These are phyloP conservation scores for Nemania sp. DNA, from an alignment of 2,329 filamentous ascomycete species.

Conservation along the genomic window DNA sequence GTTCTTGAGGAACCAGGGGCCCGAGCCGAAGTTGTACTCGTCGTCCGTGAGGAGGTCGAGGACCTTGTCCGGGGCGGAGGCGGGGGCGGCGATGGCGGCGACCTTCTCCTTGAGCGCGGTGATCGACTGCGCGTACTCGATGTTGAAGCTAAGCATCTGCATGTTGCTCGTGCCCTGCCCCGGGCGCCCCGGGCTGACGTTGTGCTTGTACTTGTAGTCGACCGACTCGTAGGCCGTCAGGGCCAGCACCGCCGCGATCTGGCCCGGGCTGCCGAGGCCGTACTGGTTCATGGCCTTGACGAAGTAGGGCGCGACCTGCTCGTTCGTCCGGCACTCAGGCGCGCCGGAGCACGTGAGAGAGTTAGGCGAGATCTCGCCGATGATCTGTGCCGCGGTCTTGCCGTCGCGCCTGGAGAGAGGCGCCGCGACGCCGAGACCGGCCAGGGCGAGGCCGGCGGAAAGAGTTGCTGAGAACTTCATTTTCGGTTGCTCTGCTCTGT, in stretches of 20 bases:
- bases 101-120: conserved; percentile 43
- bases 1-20: conserved; percentile 55
- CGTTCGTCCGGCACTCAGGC: conserved; percentile 69
- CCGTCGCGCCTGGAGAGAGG: conserved; percentile 12
- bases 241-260: conserved; percentile 71
- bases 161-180: conserved; percentile 73
- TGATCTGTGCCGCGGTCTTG: conserved; percentile 43
- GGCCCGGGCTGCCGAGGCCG: conserved; percentile 55
- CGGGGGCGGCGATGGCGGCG: conserved; percentile 20
- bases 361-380: conserved; percentile 57
- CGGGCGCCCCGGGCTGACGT: conserved; percentile 59
- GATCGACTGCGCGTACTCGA: conserved; percentile 53
- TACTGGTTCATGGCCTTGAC: conserved; percentile 61
- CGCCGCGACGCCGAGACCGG: conserved; percentile 32
- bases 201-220: conserved; percentile 73
- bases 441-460: conserved; percentile 33
- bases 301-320: conserved; percentile 62
- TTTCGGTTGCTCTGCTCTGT: conserved; percentile 3
- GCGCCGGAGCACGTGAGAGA: conserved; percentile 57
- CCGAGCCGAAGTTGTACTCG: conserved; percentile 58
- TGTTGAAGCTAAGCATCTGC: conserved; percentile 52
- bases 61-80: conserved; percentile 43
- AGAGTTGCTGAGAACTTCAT: conserved; percentile 39
- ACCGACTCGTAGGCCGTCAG: conserved; percentile 73
- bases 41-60: conserved; percentile 52